phyloP scores from a whole-genome alignment of 495 filamentous ascomycete genomes.

The Extremus antarcticus region DNA sequence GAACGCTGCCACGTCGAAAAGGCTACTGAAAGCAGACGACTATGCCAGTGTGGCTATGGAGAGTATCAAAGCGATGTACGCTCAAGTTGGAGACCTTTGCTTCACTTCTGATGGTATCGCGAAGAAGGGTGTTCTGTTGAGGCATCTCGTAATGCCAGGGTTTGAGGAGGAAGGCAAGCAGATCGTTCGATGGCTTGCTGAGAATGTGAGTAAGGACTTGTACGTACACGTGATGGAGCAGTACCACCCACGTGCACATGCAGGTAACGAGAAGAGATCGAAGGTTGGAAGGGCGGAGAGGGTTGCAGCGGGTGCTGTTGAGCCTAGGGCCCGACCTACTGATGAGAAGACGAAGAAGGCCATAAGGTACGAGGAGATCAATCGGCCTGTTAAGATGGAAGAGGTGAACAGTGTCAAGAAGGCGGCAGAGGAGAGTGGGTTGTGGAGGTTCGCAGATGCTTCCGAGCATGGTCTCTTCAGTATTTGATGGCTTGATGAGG shows the following conservation, averaged over 20 bases:
- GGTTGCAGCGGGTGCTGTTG: slow-evolving; percentile 11
- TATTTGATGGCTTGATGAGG: too few relatives aligned
- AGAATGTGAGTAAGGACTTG: slow-evolving; percentile 54
- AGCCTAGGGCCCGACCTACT: slow-evolving; percentile 17
- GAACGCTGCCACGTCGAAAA: slow-evolving; percentile 47
- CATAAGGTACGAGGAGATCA: slow-evolving; percentile 63
- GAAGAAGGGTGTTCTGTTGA: slow-evolving; percentile 56
- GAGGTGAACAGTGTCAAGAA: slow-evolving; percentile 50
- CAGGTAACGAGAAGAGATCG: slow-evolving; percentile 50
- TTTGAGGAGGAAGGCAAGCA: slow-evolving; percentile 53
- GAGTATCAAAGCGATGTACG: slow-evolving; percentile 63
- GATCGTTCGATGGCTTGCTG: slow-evolving; percentile 60
- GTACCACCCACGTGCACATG: slow-evolving; percentile 64
- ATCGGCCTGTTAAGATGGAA: slow-evolving; percentile 51
- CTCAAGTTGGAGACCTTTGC: slow-evolving; percentile 63
- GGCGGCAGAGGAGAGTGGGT: slow-evolving; percentile 54
- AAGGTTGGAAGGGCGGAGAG: slow-evolving; percentile 15
- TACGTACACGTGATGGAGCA: slow-evolving; percentile 56
- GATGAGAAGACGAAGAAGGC: slow-evolving; percentile 29
- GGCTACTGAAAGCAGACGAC: slow-evolving; percentile 62
- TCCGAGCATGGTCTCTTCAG: slow-evolving; percentile 61
- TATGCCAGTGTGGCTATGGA: slow-evolving; percentile 56
- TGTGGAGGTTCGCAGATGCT: slow-evolving; percentile 66
- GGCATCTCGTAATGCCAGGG: slow-evolving; percentile 72
- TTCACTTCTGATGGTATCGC: slow-evolving; percentile 69